Base-by-base conservation (phyloP, 2,329 filamentous ascomycete genomes). In the Alternaria panax region DNA sequence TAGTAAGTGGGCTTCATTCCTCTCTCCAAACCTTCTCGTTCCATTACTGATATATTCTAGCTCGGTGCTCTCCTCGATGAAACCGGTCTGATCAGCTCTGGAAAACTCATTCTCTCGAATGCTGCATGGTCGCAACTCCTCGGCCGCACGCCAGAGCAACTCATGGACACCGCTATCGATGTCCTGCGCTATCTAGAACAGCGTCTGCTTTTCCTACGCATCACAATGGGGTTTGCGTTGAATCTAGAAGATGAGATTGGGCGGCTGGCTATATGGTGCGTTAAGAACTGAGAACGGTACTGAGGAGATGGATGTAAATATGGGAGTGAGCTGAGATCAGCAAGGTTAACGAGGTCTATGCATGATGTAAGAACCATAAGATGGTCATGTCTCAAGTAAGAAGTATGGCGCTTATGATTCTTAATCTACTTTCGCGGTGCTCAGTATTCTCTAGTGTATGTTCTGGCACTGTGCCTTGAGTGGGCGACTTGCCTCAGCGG, bases 191-290 rank as follows among this genome's bases (percentile, higher is more conserved):
- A 80, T 42, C 70, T 88, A 5, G 84, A 88, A 64, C 80, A 84
- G 62, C 76, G 83, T 4, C 66, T 88, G 47, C 53, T 83, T 14
- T 87, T 83, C 62, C 72, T 85, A 48, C 79, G 86, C 16, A 66
- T 87, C 8, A 86, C 82, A 16, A 63, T 88, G 65, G 79, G 83
- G 5, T 86, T 89, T 68, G 86, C 84, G 1, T 85, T 86, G 83
- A 80, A 78, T 18, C 71, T 78, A 8, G 67, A 67, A 54, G 76
- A 59, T 64, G 71, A 64, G 47, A 65, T 69, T 32, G 75, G 69
- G 2, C 62, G 74, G 51, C 36, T 78, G 47, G 74, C 64, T 8
- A 59, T 78, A n/a, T 77, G 74, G 75, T 71, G 68, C 55, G 65
- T 78, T 16, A 61, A 61, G 47, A 69, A 59, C 25, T 75, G 54